These are phyloP conservation scores for Echites panduratus DNA, from an alignment of 257 asterid genomes.

Conservation along the genomic window DNA sequence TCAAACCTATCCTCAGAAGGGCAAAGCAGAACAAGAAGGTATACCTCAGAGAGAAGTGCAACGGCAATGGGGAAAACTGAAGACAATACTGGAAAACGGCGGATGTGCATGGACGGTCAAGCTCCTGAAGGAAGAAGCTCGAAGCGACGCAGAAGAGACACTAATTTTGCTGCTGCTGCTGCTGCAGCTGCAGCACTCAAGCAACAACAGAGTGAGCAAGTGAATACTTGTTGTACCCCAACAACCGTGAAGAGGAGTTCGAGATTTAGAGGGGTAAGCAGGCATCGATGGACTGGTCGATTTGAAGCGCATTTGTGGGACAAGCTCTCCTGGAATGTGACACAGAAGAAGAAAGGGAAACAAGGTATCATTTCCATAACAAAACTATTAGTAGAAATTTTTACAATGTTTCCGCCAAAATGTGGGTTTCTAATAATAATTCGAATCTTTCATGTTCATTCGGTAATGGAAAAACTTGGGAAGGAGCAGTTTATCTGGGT, in stretches of 20 bases:
- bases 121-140: slow-evolving; percentile 19
- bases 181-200: not conserved
- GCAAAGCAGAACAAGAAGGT: not conserved
- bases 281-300: slow-evolving; percentile 50
- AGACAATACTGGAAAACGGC: slow-evolving; percentile 25
- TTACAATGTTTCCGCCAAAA: not conserved
- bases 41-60: not conserved
- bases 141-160: slow-evolving; percentile 51
- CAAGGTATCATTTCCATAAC: slow-evolving; percentile 44
- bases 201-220: slow-evolving; percentile 10
- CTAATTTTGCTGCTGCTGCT: not conserved
- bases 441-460: not conserved
- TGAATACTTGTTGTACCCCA: not conserved
- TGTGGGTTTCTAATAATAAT: not conserved
- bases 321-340: slow-evolving; percentile 51
- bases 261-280: slow-evolving; percentile 61
- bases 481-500: slow-evolving; percentile 40
- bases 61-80: slow-evolving; percentile 37
- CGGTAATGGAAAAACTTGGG: slow-evolving; percentile 7
- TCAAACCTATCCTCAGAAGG: not conserved
- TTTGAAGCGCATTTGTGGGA: slow-evolving; percentile 49
- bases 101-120: slow-evolving; percentile 14
- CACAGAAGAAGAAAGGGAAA: slow-evolving; percentile 59
- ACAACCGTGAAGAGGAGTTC: slow-evolving; percentile 63
- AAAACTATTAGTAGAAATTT: too few relatives aligned